Base-by-base conservation (phyloP, 148 eudicot species). In the Rhododendron williamsianum region DNA sequence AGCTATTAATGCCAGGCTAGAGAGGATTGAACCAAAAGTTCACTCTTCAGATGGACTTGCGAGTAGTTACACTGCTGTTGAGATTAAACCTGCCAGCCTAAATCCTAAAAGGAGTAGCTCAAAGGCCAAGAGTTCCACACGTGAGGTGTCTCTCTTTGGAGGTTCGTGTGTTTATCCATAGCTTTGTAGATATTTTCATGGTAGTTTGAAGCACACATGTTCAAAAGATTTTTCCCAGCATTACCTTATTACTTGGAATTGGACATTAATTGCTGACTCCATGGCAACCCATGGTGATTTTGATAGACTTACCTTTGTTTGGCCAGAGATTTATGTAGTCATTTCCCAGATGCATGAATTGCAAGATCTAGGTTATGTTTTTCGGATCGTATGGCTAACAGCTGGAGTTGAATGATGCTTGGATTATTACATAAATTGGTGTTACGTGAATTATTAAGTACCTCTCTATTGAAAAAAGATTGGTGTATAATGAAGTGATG, bases 1-100 rank as follows among this genome's bases (percentile, higher is more conserved):
- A 86, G 99, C 94, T 89, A 97, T 97, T 80, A 95, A 97, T 92
- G 91, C 92, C 38, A 92, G 98, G 90, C 83, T 97, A 80, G 98
- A 95, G 89, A 93, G 90, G 86, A 93, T 97, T 92, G 96, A 95
- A 86, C 98, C 96, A n/a, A 97, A 94, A 90, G 87, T 88, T 71
- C 92, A 87, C 78, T 90, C 95, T 46, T 89, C 95, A 78, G 96
- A 95, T 87, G 93, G 93, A 52, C 87, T 88, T 84, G 86, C 85
- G 49, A 83, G 86, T 90, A 90, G 65, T 82, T 91, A 86, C 82
- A 36, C 91, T 86, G 87, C 91, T 86, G 87, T 72, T 82, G 98
- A 93, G 87, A 82, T 81, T 52, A 97, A 92, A 92, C 83, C 85
- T 81, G 83, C 92, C 79, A 87, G 65, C 85, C 85, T 82, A 84